Evolutionary conservation across 129 eudicot species (phyloP).

Genomic region (Centaurea solstitialis): DNA sequence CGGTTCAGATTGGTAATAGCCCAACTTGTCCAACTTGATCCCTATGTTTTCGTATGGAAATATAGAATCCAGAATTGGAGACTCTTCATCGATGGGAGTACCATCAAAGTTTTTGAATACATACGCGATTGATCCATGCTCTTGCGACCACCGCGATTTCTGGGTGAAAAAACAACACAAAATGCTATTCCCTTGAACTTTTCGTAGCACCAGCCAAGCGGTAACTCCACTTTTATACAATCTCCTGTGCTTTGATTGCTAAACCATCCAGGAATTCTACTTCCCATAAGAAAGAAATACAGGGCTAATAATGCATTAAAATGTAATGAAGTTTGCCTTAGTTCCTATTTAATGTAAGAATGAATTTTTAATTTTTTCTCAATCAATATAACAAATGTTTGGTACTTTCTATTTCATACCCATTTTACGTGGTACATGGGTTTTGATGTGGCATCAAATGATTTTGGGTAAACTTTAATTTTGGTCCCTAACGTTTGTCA

Average conservation of each 20-base stretch:
- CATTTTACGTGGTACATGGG: too few relatives aligned
- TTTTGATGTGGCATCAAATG: too few relatives aligned
- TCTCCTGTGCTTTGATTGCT: conserved; percentile 27
- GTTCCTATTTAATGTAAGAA: background rate
- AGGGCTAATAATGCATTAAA: background rate
- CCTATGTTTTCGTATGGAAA: conserved; percentile 5
- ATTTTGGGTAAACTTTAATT: too few relatives aligned
- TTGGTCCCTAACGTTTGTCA: too few relatives aligned
- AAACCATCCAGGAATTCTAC: conserved; percentile 31
- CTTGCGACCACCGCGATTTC: conserved; percentile 26
- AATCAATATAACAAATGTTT: background rate
- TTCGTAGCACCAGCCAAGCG: conserved; percentile 24
- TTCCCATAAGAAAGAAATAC: conserved; percentile 29
- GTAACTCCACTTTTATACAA: conserved; percentile 21
- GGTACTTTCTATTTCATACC: too few relatives aligned
- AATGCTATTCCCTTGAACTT: conserved; percentile 36
- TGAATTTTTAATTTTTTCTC: background rate
- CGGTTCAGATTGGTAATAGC: conserved; percentile 26
- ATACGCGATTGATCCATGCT: background rate
- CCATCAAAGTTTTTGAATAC: background rate
- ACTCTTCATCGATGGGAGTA: background rate
- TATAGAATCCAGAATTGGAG: background rate
- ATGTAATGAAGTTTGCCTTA: background rate
- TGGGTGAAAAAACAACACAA: conserved; percentile 31
- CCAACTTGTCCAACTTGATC: conserved; percentile 32